Conservation (phyloP, 2,329 filamentous ascomycete species). For the Trichoderma sp. region DNA sequence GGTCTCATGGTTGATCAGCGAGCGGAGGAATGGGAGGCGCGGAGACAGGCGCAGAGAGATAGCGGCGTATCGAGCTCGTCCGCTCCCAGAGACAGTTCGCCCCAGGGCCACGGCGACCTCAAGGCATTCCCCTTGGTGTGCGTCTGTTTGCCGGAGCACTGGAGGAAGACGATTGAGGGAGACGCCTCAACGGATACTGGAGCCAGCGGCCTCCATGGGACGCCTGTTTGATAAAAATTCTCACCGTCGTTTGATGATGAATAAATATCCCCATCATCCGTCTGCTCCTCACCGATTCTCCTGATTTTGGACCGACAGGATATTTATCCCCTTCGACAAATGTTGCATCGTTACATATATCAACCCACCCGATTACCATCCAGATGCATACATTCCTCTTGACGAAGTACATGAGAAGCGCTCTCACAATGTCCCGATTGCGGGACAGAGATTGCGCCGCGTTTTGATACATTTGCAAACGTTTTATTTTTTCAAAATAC, state of each 20-base stretch:
- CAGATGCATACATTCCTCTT: background rate
- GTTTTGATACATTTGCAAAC: constrained; percentile 19
- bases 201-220: constrained; percentile 43
- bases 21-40: constrained; percentile 85
- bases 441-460: constrained; percentile 3
- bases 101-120: constrained; percentile 73
- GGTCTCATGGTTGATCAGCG: constrained; percentile 79
- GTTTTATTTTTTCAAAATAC: constrained; percentile 23
- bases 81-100: constrained; percentile 61
- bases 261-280: background rate
- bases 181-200: constrained; percentile 70
- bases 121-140: constrained; percentile 98
- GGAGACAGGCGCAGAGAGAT: constrained; percentile 78
- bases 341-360: constrained; percentile 2
- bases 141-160: constrained; percentile 92
- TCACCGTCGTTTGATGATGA: background rate
- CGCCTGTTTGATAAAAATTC: constrained; percentile 32
- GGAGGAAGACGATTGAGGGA: constrained; percentile 94
- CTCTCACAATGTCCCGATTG: background rate
- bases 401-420: constrained; percentile 23
- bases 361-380: background rate
- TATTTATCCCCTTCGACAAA: constrained; percentile 18
- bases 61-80: constrained; percentile 89
- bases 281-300: background rate
- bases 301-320: background rate